Conservation (phyloP, 768 basidiomycete genomes). For the Tulasnella sp. region DNA sequence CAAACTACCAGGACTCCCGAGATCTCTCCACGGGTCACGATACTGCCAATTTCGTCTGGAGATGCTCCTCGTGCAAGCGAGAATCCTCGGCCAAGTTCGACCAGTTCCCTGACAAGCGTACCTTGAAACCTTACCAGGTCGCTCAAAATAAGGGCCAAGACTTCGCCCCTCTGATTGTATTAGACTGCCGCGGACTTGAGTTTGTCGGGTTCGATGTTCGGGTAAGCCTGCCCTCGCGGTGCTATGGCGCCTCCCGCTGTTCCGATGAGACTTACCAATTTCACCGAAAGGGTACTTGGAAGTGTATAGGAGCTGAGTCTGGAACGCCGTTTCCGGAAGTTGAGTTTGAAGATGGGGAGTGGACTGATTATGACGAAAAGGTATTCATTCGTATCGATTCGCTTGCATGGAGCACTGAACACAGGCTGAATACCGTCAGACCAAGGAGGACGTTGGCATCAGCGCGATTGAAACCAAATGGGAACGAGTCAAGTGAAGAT, state of each 20-base stretch:
- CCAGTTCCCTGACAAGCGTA: slow-evolving; percentile 35
- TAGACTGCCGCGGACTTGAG: slow-evolving; percentile 84
- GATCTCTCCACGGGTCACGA: slow-evolving; percentile 51
- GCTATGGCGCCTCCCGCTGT: neutral
- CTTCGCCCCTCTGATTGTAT: slow-evolving; percentile 50
- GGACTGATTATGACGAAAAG: slow-evolving; percentile 91
- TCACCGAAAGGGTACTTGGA: slow-evolving; percentile 56
- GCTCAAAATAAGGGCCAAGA: slow-evolving; percentile 35
- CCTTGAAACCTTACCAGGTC: slow-evolving; percentile 28
- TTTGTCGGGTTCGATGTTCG: slow-evolving; percentile 64
- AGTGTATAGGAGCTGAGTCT: slow-evolving; percentile 49
- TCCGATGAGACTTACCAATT: neutral
- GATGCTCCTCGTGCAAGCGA: slow-evolving; percentile 49
- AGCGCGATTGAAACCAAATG: slow-evolving; percentile 55
- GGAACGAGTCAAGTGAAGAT: slow-evolving; percentile 29
- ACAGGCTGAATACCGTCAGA: slow-evolving; percentile 29
- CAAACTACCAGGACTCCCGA: slow-evolving; percentile 42
- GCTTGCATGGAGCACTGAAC: neutral
- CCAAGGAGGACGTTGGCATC: slow-evolving; percentile 54
- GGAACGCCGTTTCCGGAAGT: slow-evolving; percentile 51
- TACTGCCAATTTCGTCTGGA: slow-evolving; percentile 74
- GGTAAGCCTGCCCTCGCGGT: slow-evolving; percentile 31
- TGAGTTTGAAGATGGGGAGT: slow-evolving; percentile 55
- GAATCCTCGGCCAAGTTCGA: slow-evolving; percentile 79
- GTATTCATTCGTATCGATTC: slow-evolving; percentile 27